Evolutionary conservation across 352 stramenopile species (phyloP), one percentile per base, ranked within the genome.

Genomic region (Thalassiosira livingstoniorum): DNA sequence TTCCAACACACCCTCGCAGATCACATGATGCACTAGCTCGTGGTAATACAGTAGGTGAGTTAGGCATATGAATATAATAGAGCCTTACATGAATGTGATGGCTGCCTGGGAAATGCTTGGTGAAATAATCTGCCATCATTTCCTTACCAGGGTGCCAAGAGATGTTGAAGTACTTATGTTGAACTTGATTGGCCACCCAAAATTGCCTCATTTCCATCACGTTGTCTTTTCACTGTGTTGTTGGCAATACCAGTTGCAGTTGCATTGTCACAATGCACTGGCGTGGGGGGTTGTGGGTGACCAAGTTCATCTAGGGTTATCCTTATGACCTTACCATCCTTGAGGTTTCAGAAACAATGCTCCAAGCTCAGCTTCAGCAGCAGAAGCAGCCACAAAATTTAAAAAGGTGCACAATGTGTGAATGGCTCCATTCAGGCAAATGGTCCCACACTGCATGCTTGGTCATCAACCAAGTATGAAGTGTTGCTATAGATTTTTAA

Each of bases 401-500:
- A 54, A 55, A 11, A 45, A 37, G 35, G 47, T 69, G 68, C 18
- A 69, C 4, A 21, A 31, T 21, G 45, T 39, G 43, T 35, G 35
- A 31, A 25, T 54, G 25, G 37, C 4, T 2, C 21, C 34, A 11
- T 53, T 75, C 4, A 57, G 37, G 35, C 39, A 42, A n/a, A 42
- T 39, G 1, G 29, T 43, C 29, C 61, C 27, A 53, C n/a, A n/a
- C 71, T 81, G 21, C 67, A n/a, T 15, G 65, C 62, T 54, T 80
- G 80, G 23, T 54, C 18, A 13, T 34, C 72, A 18, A 11, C 31
- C 2, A 89, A 35, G 43, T 85, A 89, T 3, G 54, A 57, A 2
- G 73, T 69, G 65, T 89, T 58, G 39, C 32, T 75, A 15, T 84
- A 34, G 18, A 74, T 35, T 0, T 60, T 13, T 7, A 89, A 65